Conservation (phyloP, 192 early-diverging fungal genomes). For the Backusella psychrophila region DNA sequence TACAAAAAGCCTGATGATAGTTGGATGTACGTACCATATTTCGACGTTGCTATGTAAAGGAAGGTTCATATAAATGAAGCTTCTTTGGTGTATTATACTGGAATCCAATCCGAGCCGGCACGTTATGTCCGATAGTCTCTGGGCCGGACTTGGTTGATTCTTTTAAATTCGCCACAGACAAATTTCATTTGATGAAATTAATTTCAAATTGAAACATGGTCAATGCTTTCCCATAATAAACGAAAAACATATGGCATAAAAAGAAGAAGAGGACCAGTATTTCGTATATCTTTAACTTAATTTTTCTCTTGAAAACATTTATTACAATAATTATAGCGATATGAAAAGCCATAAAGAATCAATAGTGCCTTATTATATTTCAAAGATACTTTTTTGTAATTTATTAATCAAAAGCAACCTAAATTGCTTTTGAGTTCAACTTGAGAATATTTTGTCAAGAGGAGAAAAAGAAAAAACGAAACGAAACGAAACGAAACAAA, state of each 20-base stretch:
- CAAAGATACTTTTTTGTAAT: neutral
- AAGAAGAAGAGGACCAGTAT: neutral
- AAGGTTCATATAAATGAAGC: neutral
- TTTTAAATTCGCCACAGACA: too few species aligned
- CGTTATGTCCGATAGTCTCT: too few species aligned
- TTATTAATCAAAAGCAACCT: neutral
- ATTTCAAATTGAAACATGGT: neutral
- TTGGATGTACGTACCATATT: constrained; percentile 6
- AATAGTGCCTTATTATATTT: neutral
- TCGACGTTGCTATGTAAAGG: constrained; percentile 24
- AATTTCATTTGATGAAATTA: neutral
- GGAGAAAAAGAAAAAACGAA: neutral
- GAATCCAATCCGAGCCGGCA: neutral
- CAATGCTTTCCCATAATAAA: neutral
- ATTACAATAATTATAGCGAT: neutral
- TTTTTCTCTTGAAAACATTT: neutral
- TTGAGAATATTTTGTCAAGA: neutral
- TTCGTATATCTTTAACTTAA: neutral
- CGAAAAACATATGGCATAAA: neutral
- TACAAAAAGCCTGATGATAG: neutral
- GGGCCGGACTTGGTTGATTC: too few species aligned
- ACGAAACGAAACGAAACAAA: too few species aligned
- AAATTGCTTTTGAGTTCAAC: neutral
- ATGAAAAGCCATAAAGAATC: neutral
- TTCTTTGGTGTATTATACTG: neutral